Conservation (phyloP, 495 filamentous ascomycete genomes). For the Penicillium herquei region DNA sequence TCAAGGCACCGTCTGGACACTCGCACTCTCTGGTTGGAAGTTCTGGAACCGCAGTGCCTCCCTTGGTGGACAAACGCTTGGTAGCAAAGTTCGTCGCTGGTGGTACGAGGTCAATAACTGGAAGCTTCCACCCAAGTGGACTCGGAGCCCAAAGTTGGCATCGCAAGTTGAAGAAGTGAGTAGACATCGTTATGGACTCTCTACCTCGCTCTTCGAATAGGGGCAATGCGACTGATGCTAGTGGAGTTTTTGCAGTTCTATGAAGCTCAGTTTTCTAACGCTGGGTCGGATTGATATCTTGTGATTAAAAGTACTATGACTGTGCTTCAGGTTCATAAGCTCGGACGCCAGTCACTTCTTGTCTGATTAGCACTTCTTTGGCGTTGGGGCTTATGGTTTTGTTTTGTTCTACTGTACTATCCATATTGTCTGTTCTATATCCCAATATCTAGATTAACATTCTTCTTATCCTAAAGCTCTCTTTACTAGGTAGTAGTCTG, state of each 20-base stretch:
- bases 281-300: constrained; percentile 31
- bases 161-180: constrained; percentile 51
- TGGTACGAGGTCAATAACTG: constrained; percentile 93
- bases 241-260: constrained; percentile 48
- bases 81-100: constrained; percentile 74
- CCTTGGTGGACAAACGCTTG: constrained; percentile 66
- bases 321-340: neutral
- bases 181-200: constrained; percentile 9
- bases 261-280: constrained; percentile 41
- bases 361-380: constrained; percentile 25
- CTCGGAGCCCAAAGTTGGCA: constrained; percentile 32
- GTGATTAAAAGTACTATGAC: neutral
- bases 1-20: constrained; percentile 81
- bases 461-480: neutral
- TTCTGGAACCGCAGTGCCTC: constrained; percentile 74
- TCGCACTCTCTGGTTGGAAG: constrained; percentile 77
- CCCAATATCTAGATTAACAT: constrained; percentile 12
- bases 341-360: constrained; percentile 4
- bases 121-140: constrained; percentile 51
- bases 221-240: constrained; percentile 27
- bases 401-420: constrained; percentile 3
- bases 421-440: constrained; percentile 16
- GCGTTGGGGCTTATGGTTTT: constrained; percentile 21
- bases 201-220: constrained; percentile 1
- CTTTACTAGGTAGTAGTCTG: constrained; percentile 8